Evolutionary conservation across 495 filamentous ascomycete species (phyloP), one percentile per base, ranked within the genome.

Genomic region (Opeltia flavorubescens): DNA sequence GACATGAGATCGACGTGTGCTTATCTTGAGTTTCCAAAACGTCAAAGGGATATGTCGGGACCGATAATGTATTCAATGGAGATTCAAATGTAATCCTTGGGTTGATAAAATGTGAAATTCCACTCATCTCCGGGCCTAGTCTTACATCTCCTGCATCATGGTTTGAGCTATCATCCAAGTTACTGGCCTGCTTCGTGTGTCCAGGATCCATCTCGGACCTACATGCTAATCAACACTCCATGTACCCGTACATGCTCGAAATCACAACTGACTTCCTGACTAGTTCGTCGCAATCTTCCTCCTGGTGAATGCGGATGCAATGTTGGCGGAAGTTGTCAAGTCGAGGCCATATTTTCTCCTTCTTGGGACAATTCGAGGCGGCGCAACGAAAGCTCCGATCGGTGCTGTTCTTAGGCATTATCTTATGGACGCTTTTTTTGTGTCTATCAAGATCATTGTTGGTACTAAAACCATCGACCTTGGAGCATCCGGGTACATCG

Each of bases 251-350:
- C 12, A 13, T 46, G 33, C 26, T 53, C 42, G 50, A 53, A 35
- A 49, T 26, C 24, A 50, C 18, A 18, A 54, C 68, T 56, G 63
- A 82, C 82, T 59, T 70, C 45, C 64, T 65, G 41, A 78, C 59
- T 20, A 82, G 68, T 12, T 59, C 51, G 4, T 74, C 67, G 2
- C 70, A 54, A 50, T 80, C 67, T 27, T 72, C 65, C 3, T 73
- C 67, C 18, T 60, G 57, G 62, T 98, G 89, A 57, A 91, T 81
- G n/a, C 83, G 76, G 47, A 71, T 72, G 36, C 94, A 69, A 55
- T 98, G 91, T 47, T 83, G 80, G 56, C 78, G 80, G 62, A 95
- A 98, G 53, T 98, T 98, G 61, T 98, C 91, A 43, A 83, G 61
- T 6, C 91, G 77, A 8, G 85, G 88, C 85, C 89, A 95, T 35